Evolutionary conservation across 2,329 filamentous ascomycete species (phyloP).

Genomic region (Neopestalotiopsis rosae): DNA sequence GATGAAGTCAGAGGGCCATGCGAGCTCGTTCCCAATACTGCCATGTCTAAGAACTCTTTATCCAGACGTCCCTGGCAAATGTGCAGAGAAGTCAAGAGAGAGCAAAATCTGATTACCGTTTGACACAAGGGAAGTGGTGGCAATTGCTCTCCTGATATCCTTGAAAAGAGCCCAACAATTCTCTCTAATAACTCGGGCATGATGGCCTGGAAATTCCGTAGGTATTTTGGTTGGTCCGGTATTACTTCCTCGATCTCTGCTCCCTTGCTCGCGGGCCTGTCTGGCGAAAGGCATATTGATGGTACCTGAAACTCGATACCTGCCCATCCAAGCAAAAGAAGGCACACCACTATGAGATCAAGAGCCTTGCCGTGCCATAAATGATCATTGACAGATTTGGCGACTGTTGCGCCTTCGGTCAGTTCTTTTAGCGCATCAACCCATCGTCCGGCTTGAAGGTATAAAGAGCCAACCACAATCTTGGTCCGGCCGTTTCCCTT

Average conservation of each 20-base stretch:
- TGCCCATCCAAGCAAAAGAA: slow-evolving; percentile 84
- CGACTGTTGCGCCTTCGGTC: slow-evolving; percentile 76
- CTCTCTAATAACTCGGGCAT: slow-evolving; percentile 78
- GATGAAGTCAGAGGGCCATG: slow-evolving; percentile 55
- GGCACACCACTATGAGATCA: slow-evolving; percentile 82
- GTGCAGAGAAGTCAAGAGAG: slow-evolving; percentile 71
- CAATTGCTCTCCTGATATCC: slow-evolving; percentile 72
- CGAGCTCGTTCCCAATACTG: slow-evolving; percentile 66
- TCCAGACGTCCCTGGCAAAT: slow-evolving; percentile 67
- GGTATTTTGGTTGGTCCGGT: slow-evolving; percentile 54
- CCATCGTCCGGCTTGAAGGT: slow-evolving; percentile 90
- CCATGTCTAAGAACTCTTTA: slow-evolving; percentile 64
- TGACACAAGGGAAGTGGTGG: slow-evolving; percentile 76
- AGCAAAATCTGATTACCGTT: slow-evolving; percentile 74
- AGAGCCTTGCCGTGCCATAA: slow-evolving; percentile 97
- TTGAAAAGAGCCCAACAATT: slow-evolving; percentile 75
- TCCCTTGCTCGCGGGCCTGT: slow-evolving; percentile 45
- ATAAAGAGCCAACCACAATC: slow-evolving; percentile 83
- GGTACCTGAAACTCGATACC: slow-evolving; percentile 84
- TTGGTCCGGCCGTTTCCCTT: slow-evolving; percentile 81
- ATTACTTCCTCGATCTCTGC: slow-evolving; percentile 46
- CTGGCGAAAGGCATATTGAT: slow-evolving; percentile 56
- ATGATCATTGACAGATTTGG: slow-evolving; percentile 84
- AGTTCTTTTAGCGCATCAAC: slow-evolving; percentile 85
- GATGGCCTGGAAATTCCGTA: slow-evolving; percentile 60